Evolutionary conservation across 768 basidiomycete species (phyloP), one percentile per base, ranked within the genome.

Genomic region (Tephrocybe sp.): DNA sequence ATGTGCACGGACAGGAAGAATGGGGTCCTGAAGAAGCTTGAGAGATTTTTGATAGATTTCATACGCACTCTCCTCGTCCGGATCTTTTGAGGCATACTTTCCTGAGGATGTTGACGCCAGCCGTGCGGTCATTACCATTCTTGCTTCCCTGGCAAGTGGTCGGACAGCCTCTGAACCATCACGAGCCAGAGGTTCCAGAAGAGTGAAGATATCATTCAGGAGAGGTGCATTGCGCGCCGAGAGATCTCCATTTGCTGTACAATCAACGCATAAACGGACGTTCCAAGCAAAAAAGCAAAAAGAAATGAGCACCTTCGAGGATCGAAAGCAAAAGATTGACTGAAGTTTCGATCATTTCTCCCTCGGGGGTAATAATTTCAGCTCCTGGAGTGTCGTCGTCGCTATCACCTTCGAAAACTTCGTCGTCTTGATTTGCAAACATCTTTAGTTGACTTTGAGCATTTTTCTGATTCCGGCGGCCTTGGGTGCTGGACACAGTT

Each of bases 1-100:
- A 62, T 98, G 94, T 0, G 92, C 96, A 39, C 95, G 86, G 32
- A 98, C 94, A 18, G 96, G 95, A 9, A 98, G 76, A 28, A 96
- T 83, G 1, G 92, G 87, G 65, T 98, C 96, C 66, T 94, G 89
- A 9, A 98, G 72, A 21, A 95, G 79, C 55, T 86, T 88, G 15
- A 98, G 74, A 2, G 94, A 92, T 57, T 88, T 86, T 59, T 92
- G 92, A 65, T 97, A 98, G 6, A 73, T 79, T 40, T 83, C 83
- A 47, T 84, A 83, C 4, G 80, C 69, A 25, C 66, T 64, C 51
- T 78, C 75, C 38, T 77, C 70, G 42, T 65, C 67, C 4, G 44
- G 52, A 2, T 53, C 60, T 9, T 64, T 67, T 9, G 60, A 44
- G 6, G 58, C 18, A 47, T 64, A 59, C 1, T 48, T 53, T 13